These are phyloP conservation scores for Gossypium lobatum DNA, from an alignment of 441 rosid species.

Conservation along the genomic window DNA sequence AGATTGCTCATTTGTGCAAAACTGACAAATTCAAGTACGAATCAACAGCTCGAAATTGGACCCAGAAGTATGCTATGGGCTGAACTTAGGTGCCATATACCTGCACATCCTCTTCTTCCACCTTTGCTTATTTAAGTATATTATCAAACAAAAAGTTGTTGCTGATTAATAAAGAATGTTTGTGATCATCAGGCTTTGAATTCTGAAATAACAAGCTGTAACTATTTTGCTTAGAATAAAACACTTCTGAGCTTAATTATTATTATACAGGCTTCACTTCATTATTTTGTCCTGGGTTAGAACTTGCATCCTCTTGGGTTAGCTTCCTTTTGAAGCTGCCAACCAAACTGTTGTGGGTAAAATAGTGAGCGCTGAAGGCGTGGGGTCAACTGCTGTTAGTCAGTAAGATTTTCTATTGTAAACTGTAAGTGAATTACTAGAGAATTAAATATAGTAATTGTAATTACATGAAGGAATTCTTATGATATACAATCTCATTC, in stretches of 20 bases:
- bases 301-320: background rate
- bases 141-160: background rate
- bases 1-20: constrained; percentile 64
- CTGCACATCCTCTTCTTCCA: background rate
- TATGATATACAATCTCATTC: too few species aligned
- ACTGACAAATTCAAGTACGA: constrained; percentile 52
- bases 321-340: background rate
- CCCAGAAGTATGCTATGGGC: constrained; percentile 69
- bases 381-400: too few species aligned
- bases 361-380: too few species aligned
- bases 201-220: background rate
- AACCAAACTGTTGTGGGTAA: too few species aligned
- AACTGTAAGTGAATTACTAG: too few species aligned
- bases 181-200: background rate
- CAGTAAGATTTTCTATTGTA: too few species aligned
- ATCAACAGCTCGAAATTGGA: constrained; percentile 63
- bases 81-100: constrained; percentile 8
- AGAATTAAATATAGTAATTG: too few species aligned
- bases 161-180: background rate
- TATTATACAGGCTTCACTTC: background rate
- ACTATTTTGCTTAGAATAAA: background rate
- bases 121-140: background rate
- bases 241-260: background rate
- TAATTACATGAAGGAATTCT: too few species aligned
- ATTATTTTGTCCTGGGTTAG: background rate